Evolutionary conservation across 768 basidiomycete species (phyloP).

Genomic region (Suillus spraguei): DNA sequence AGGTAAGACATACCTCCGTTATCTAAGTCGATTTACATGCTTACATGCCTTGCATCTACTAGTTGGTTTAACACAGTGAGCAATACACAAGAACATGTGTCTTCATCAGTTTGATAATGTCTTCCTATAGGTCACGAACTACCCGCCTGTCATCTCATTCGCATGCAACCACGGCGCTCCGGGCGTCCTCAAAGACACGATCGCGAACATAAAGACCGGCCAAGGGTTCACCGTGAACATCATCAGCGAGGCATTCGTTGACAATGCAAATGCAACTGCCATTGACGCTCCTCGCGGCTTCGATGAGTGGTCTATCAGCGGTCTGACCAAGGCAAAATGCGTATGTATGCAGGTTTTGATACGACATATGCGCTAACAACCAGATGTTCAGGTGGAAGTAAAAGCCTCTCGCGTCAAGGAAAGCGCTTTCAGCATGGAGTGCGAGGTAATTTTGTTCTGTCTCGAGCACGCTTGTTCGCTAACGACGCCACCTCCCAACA

Average conservation of each 20-base stretch:
- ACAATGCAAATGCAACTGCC: constrained; percentile 40
- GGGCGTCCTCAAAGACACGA: constrained; percentile 42
- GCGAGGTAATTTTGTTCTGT: constrained; percentile 31
- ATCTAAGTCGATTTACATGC: not conserved
- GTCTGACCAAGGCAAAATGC: constrained; percentile 44
- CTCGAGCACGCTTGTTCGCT: not conserved
- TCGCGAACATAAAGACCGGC: constrained; percentile 46
- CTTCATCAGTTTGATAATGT: not conserved
- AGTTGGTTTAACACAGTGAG: constrained; percentile 34
- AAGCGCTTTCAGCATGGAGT: constrained; percentile 50
- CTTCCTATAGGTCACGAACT: constrained; percentile 20
- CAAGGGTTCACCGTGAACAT: constrained; percentile 56
- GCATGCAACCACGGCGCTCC: constrained; percentile 20
- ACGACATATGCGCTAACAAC: not conserved
- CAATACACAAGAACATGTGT: not conserved
- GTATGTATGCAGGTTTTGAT: constrained; percentile 18
- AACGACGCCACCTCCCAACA: constrained; percentile 17
- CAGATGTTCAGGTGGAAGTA: constrained; percentile 34
- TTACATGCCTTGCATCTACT: not conserved
- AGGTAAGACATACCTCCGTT: constrained; percentile 28
- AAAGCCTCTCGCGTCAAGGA: constrained; percentile 45
- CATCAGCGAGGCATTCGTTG: constrained; percentile 52
- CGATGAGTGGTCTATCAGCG: constrained; percentile 44
- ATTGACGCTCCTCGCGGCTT: constrained; percentile 40
- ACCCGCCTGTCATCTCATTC: constrained; percentile 42